These are phyloP conservation scores for Sporobolomyces pararoseus DNA, from an alignment of 768 basidiomycete genomes.

Conservation along the genomic window DNA sequence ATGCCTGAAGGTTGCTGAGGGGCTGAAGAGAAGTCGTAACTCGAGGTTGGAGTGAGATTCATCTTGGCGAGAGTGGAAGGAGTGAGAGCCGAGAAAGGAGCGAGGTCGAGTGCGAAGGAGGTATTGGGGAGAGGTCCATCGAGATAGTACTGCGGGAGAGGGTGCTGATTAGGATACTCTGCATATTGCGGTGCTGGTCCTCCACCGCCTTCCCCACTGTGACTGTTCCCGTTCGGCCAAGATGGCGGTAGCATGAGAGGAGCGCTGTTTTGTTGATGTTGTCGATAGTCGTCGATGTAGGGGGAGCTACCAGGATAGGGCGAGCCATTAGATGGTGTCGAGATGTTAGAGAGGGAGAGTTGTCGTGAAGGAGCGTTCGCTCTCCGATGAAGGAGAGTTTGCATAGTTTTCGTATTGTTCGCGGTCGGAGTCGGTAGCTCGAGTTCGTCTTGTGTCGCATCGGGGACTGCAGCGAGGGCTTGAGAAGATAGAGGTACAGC, in stretches of 20 bases:
- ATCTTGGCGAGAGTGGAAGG: slow-evolving; percentile 30
- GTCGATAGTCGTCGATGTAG: not conserved
- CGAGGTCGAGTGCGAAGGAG: slow-evolving; percentile 12
- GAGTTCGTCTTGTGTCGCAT: not conserved
- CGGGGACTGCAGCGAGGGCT: not conserved
- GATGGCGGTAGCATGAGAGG: slow-evolving; percentile 10
- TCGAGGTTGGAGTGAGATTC: slow-evolving; percentile 13
- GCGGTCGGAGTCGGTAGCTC: slow-evolving; percentile 6
- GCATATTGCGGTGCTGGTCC: not conserved
- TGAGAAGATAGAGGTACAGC: not conserved
- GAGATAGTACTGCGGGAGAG: not conserved
- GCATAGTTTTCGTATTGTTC: not conserved
- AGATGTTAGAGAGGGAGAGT: not conserved
- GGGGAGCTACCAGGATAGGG: not conserved
- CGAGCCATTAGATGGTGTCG: not conserved
- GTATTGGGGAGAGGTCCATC: not conserved
- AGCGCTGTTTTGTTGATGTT: slow-evolving; percentile 15
- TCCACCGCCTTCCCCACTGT: not conserved
- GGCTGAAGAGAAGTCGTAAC: slow-evolving; percentile 24
- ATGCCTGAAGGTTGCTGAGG: not conserved
- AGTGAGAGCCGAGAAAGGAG: slow-evolving; percentile 21
- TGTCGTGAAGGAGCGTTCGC: slow-evolving; percentile 10
- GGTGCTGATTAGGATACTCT: not conserved
- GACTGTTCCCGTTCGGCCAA: slow-evolving; percentile 1
- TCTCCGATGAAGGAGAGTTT: slow-evolving; percentile 19